Evolutionary conservation across 2,329 filamentous ascomycete species (phyloP).

Genomic region (Venturia carpophila): DNA sequence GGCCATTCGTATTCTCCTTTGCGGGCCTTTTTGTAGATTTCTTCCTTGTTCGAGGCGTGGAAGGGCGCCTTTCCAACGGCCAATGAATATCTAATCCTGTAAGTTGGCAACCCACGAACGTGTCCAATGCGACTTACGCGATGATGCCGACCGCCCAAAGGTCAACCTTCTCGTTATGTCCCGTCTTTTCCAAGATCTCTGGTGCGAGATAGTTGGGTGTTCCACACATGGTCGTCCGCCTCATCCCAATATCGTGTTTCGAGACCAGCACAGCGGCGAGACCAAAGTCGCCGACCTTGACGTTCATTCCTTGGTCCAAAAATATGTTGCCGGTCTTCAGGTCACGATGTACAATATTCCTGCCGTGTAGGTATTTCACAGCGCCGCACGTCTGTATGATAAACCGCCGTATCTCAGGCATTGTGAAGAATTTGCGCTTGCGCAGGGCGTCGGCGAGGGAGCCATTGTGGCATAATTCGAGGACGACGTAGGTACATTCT

Average conservation of each 20-base stretch:
- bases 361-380: slow-evolving; percentile 94
- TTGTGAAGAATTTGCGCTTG: slow-evolving; percentile 78
- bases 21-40: slow-evolving; percentile 66
- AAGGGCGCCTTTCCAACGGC: slow-evolving; percentile 94
- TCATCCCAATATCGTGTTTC: slow-evolving; percentile 78
- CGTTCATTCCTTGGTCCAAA: slow-evolving; percentile 87
- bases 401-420: slow-evolving; percentile 90
- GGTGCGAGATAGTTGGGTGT: slow-evolving; percentile 98
- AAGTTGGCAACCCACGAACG: slow-evolving; percentile 21
- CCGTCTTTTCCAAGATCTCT: slow-evolving; percentile 90
- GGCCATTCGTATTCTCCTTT: slow-evolving; percentile 76
- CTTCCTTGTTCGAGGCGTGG: slow-evolving; percentile 80
- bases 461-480: slow-evolving; percentile 91
- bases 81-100: slow-evolving; percentile 69
- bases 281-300: slow-evolving; percentile 97
- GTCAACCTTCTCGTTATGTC: slow-evolving; percentile 96
- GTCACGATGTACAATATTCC: slow-evolving; percentile 93
- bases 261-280: slow-evolving; percentile 86
- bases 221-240: slow-evolving; percentile 88
- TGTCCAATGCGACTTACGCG: slow-evolving; percentile 51
- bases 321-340: slow-evolving; percentile 98
- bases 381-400: slow-evolving; percentile 92
- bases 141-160: slow-evolving; percentile 98
- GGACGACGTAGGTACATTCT: slow-evolving; percentile 82
- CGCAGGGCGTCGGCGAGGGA: slow-evolving; percentile 98